A percentile compares a stretch with the other conserved stretches of the same genome.
Evolutionary conservation across 441 rosid species (phyloP).

Genomic region (Corymbia calophylla): DNA sequence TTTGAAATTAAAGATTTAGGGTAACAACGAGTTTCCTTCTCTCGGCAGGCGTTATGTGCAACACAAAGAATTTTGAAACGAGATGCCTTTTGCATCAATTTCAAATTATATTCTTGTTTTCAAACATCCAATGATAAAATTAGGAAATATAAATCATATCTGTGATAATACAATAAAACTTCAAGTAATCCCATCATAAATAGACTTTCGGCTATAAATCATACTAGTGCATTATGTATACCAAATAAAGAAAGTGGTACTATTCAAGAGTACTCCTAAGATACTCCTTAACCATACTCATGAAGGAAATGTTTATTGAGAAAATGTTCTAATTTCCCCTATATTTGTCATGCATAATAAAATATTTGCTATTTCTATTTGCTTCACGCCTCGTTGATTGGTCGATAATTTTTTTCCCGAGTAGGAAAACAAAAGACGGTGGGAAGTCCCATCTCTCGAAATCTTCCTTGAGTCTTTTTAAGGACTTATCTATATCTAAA

Average conservation of each 20-base stretch:
- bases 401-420: no score
- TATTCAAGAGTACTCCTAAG: neutral
- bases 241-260: accelerated
- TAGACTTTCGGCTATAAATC: neutral
- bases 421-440: no score
- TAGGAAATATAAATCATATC: neutral
- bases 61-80: accelerated
- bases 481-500: no score
- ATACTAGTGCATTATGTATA: neutral
- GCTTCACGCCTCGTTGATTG: no score
- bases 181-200: neutral
- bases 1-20: neutral
- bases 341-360: neutral
- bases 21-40: neutral
- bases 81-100: neutral
- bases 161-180: no score
- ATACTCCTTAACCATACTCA: neutral
- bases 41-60: neutral
- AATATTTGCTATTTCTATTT: neutral
- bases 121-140: neutral
- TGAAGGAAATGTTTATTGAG: neutral
- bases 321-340: neutral
- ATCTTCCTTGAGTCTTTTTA: no score
- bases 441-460: no score
- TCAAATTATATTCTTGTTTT: neutral